These are phyloP conservation scores for Alternaria hordeiaustralica DNA, from an alignment of 2,329 filamentous ascomycete genomes.

Conservation along the genomic window DNA sequence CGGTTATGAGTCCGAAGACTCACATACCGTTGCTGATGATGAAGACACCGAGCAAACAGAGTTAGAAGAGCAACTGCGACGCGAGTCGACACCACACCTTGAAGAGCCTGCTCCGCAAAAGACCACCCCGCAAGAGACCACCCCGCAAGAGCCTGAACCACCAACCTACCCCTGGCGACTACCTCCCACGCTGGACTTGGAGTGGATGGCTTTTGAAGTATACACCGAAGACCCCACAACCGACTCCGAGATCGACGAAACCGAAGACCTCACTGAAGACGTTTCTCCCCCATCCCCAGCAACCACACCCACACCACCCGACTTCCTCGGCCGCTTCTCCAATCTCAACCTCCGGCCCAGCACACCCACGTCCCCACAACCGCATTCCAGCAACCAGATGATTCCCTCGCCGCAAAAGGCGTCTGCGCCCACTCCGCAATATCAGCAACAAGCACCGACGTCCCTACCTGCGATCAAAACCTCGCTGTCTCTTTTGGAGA, in stretches of 20 bases:
- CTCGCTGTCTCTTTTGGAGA: constrained; percentile 82
- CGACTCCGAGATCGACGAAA: constrained; percentile 58
- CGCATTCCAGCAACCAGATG: constrained; percentile 32
- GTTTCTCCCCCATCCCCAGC: constrained; percentile 22
- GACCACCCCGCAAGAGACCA: constrained; percentile 15
- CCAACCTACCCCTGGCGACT: constrained; percentile 62
- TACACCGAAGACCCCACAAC: constrained; percentile 70
- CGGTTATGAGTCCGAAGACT: constrained; percentile 47
- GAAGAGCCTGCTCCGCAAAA: constrained; percentile 14
- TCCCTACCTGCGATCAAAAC: constrained; percentile 63
- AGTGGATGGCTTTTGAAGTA: constrained; percentile 92
- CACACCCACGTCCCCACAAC: constrained; percentile 27
- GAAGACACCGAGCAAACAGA: constrained; percentile 53
- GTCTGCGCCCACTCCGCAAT: constrained; percentile 15
- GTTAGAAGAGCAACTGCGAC: constrained; percentile 53
- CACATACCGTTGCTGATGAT: constrained; percentile 43
- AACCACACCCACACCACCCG: constrained; percentile 35
- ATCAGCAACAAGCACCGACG: constrained; percentile 14
- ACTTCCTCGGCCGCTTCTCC: constrained; percentile 55
- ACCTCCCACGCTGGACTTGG: constrained; percentile 78
- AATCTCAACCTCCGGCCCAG: constrained; percentile 53
- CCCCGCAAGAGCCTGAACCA: constrained; percentile 19
- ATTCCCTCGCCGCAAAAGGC: constrained; percentile 35
- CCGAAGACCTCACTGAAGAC: constrained; percentile 27
- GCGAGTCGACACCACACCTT: constrained; percentile 47